Base-by-base conservation (phyloP, 1,284 basidiomycete species). In the Pulveroboletus sp. region DNA sequence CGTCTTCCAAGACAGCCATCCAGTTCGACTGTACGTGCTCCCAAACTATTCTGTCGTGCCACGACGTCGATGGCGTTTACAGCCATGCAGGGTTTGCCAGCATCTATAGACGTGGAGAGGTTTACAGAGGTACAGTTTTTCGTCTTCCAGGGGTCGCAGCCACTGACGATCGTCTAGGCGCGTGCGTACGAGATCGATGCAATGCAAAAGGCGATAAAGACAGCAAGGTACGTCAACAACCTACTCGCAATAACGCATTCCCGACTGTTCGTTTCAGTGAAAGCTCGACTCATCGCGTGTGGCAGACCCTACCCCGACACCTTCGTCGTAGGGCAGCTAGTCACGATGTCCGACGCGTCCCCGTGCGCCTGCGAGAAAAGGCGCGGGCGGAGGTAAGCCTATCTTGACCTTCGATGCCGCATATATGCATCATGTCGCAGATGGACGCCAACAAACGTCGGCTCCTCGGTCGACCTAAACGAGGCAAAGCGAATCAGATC, bases 321-420 rank as follows among this genome's bases (percentile, higher is more conserved):
- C 78, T 98, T 15, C 83, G 95, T 25, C 83, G 95, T 31, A 81
- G 95, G 65, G 94, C 95, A 12, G 95, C 95, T 2, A 95, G 92
- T 64, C 95, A 97, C 72, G 90, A 97, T 72, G 87, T 93, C 20
- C 84, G 92, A 8, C 84, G 94, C 17, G 92, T 98, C n/a, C 95
- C 95, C 1, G 72, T 84, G 26, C 81, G 89, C 26, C 75, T 97
- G 28, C 80, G 94, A 51, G 83, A 84, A 42, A 91, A 90, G 68
- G 94, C 95, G 3, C 81, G 80, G 18, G 80, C 85, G 24, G 95
- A 98, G 81, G 94, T 93, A 61, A 38, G 75, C 58, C 50, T 28
- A 31, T 53, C 45, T 11, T 24, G 12, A n/a, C 9, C 10, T 11
- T 26, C 26, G 6, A n/a, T 24, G 31, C 24, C n/a, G 14, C 29